Evolutionary conservation across 148 eudicot genomes (phyloP).

Genomic region (Cornus suecica): DNA sequence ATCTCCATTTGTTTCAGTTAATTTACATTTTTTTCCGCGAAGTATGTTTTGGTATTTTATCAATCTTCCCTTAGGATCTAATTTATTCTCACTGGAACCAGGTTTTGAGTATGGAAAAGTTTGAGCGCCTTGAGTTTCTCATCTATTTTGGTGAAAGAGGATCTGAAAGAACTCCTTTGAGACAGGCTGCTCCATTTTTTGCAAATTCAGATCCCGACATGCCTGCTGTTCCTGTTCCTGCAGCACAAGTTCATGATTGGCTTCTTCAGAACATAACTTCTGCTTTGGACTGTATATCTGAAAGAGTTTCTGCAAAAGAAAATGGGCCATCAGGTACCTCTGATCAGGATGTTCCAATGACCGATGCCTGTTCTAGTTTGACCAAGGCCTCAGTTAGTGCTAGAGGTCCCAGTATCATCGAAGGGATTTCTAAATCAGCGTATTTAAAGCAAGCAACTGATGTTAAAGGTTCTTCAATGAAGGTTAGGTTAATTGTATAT

Average conservation of each 20-base stretch:
- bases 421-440: slow-evolving; percentile 86
- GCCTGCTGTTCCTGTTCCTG: slow-evolving; percentile 97
- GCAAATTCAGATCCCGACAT: slow-evolving; percentile 98
- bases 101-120: slow-evolving; percentile 91
- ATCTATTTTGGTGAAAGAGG: slow-evolving; percentile 83
- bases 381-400: slow-evolving; percentile 59
- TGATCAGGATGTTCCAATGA: slow-evolving; percentile 85
- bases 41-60: neutral
- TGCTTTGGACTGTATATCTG: slow-evolving; percentile 73
- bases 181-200: slow-evolving; percentile 88
- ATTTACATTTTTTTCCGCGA: neutral
- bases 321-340: slow-evolving; percentile 61
- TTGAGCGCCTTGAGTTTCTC: slow-evolving; percentile 82
- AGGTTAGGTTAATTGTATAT: slow-evolving; percentile 35
- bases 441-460: slow-evolving; percentile 81
- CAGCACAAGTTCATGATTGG: slow-evolving; percentile 86
- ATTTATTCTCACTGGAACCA: slow-evolving; percentile 16
- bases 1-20: neutral
- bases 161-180: slow-evolving; percentile 68
- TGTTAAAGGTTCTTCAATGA: slow-evolving; percentile 73
- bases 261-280: slow-evolving; percentile 71
- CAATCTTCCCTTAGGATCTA: neutral
- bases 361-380: slow-evolving; percentile 67
- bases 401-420: slow-evolving; percentile 76
- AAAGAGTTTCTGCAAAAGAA: slow-evolving; percentile 78